These are phyloP conservation scores for Botrytis deweyae DNA, from an alignment of 2,329 filamentous ascomycete species.

Conservation along the genomic window DNA sequence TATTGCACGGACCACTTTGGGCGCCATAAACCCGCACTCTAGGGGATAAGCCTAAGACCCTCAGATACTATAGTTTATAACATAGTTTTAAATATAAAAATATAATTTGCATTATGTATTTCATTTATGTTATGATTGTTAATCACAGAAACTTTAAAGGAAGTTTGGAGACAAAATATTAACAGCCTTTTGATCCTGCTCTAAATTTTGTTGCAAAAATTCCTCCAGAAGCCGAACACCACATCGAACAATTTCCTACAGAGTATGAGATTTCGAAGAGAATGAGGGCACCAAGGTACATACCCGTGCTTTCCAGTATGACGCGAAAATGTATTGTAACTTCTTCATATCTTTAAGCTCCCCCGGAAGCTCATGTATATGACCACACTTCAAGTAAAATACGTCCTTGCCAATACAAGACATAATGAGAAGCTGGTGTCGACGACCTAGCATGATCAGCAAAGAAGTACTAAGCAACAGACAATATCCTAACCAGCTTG, in stretches of 20 bases:
- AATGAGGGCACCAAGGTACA: neutral
- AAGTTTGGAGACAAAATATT: neutral
- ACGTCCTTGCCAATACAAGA: neutral
- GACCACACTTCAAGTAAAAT: neutral
- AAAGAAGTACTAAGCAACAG: neutral
- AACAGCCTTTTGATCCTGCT: neutral
- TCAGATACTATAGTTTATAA: neutral
- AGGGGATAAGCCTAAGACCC: neutral
- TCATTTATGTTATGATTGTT: neutral
- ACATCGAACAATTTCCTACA: neutral
- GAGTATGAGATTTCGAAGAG: neutral
- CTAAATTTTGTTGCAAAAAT: neutral
- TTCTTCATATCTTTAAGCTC: neutral
- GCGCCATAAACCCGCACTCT: no score
- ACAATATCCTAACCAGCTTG: neutral
- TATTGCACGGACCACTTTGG: no score
- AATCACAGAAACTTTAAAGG: neutral
- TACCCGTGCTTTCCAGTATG: neutral
- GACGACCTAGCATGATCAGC: neutral
- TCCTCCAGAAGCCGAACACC: neutral
- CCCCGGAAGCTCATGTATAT: neutral
- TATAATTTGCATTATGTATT: neutral
- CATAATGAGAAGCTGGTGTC: neutral
- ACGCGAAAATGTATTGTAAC: neutral
- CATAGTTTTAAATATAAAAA: neutral